Base-by-base conservation (phyloP, 257 asterid species). In the Thymus mandschuricus region DNA sequence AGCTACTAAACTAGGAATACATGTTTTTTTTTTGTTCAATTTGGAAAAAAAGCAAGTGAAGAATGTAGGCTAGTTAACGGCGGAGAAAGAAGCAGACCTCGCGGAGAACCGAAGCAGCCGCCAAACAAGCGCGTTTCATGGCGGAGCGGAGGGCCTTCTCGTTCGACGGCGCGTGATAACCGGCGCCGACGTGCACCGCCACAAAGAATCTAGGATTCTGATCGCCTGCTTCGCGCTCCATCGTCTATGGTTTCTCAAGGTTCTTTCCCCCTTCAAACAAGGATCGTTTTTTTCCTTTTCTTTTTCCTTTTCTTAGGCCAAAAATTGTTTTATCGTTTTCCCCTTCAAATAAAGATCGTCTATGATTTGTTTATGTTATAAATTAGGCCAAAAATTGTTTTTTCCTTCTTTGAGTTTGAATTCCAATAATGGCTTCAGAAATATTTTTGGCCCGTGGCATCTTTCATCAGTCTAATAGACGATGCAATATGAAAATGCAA, bases 141-240 rank as follows among this genome's bases (percentile, higher is more conserved):
- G 84, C 96, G 55, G 78, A 81, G 58, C 97, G 94, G 64, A 94
- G 94, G 60, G 91, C 85, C 78, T 84, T 89, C 86, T 91, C 98
- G 76, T 86, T 87, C 35, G 92, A 78, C 74, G 91, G 96, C 79
- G 98, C 73, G 87, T 90, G 98, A 73, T 58, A 90, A 58, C 97
- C 97, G 11, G 98, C 98, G 76, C 97, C 97, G 60, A 89, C 98
- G 85, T 94, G 98, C 15, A 94, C 91, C 70, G 97, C 96, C 6
- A 94, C 89, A 80, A 94, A 94, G 82, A 84, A 91, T 56, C 80
- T 82, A 54, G 77, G 74, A 57, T 51, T 69, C 62, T 45, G 71
- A 68, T 79, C 83, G 50, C 64, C 78, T 33, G 56, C 78, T 75
- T 81, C 88, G 77, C 74, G 64, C 31, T 85, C 88, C 96, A 92